A percentile compares a stretch with the other conserved stretches of the same genome.
Conservation (phyloP, 306 rosid species). For the Delonix regia region DNA sequence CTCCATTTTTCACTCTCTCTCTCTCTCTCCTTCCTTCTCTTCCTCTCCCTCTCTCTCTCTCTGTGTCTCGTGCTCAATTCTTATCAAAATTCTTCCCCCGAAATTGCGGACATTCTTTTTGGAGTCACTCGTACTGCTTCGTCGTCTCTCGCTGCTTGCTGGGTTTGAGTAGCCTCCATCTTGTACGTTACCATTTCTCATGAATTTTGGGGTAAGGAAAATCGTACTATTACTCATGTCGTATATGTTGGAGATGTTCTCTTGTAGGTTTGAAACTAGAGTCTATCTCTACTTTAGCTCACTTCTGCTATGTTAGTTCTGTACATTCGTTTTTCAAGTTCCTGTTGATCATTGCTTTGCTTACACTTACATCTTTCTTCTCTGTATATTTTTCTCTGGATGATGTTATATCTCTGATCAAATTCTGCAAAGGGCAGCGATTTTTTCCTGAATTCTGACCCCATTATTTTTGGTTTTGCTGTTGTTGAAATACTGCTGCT, state of each 20-base stretch:
- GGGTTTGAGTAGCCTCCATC: neutral
- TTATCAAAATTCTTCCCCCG: conserved; percentile 33
- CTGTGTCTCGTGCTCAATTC: conserved; percentile 15
- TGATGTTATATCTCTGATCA: neutral
- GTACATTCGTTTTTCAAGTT: neutral
- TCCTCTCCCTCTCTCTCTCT: neutral
- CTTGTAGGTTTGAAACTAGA: neutral
- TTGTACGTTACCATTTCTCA: conserved; percentile 2
- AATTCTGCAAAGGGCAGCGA: neutral
- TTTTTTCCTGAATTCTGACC: neutral
- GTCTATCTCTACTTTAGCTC: neutral
- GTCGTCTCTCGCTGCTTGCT: neutral
- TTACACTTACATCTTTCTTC: too few relatives aligned
- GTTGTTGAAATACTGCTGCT: neutral
- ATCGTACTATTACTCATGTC: neutral
- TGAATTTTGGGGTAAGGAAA: conserved; percentile 42
- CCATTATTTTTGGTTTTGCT: neutral
- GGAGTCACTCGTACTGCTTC: neutral
- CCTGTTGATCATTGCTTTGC: neutral
- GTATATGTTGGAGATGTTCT: neutral
- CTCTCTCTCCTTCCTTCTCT: conserved; percentile 28
- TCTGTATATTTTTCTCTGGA: neutral
- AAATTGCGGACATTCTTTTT: conserved; percentile 17
- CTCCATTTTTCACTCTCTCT: conserved; percentile 23
- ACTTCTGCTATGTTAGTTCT: neutral